Percentiles rank a stretch among this genome's conserved stretches.
phyloP scores from a whole-genome alignment of 2,329 filamentous ascomycete genomes.

The Arthrinium puccinioides region DNA sequence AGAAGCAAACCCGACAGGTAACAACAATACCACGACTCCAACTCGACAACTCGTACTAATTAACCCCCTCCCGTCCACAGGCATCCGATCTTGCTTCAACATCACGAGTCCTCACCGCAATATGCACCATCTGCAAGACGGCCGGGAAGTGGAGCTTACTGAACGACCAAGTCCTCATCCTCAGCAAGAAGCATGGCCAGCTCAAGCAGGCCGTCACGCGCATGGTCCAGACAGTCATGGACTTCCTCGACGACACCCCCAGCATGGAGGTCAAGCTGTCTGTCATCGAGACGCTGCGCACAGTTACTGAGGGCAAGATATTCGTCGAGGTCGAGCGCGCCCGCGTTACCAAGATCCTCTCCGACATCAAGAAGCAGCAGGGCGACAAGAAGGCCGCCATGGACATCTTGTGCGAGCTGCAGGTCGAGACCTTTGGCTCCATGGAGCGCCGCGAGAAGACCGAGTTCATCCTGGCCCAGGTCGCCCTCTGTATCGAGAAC shows the following conservation, averaged over 20 bases:
- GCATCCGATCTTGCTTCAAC: constrained; percentile 94
- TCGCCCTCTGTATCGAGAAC: constrained; percentile 88
- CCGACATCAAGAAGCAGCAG: constrained; percentile 94
- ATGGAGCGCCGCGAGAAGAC: constrained; percentile 98
- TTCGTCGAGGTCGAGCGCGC: constrained; percentile 98
- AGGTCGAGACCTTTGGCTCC: constrained; percentile 97
- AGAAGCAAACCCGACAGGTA: constrained; percentile 98
- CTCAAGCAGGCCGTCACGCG: constrained; percentile 98
- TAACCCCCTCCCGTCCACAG: constrained; percentile 35
- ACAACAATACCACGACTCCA: constrained; percentile 11
- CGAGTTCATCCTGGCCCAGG: constrained; percentile 95
- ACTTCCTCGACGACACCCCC: constrained; percentile 80
- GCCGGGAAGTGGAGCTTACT: constrained; percentile 87
- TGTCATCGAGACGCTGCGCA: constrained; percentile 89
- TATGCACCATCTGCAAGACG: constrained; percentile 92
- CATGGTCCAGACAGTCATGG: constrained; percentile 97
- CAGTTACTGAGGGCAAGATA: constrained; percentile 98
- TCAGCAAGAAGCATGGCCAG: constrained; percentile 99
- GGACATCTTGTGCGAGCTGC: constrained; percentile 92
- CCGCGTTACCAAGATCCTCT: constrained; percentile 88
- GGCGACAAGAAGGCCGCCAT: constrained; percentile 85
- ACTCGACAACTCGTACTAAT: constrained; percentile 1
- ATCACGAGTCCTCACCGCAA: constrained; percentile 76
- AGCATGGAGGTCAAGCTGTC: constrained; percentile 82
- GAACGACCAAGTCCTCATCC: constrained; percentile 90